phyloP scores from a whole-genome alignment of 768 basidiomycete species.

The Udeniomyces megalosporus region DNA sequence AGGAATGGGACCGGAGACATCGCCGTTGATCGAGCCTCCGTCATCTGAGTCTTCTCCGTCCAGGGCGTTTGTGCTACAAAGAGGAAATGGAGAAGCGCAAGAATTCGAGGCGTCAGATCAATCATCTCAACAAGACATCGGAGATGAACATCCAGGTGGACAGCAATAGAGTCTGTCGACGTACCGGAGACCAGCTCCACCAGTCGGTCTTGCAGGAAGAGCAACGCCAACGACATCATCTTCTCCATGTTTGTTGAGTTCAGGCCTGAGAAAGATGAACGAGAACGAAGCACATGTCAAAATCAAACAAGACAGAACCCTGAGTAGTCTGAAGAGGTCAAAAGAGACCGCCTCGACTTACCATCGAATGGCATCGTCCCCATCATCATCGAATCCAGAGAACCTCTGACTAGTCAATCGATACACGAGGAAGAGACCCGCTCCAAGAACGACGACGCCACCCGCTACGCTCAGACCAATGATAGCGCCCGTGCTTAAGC shows the following conservation, averaged over 20 bases:
- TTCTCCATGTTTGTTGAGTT: conserved; percentile 15
- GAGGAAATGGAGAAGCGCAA: not conserved
- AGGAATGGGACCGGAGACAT: not conserved
- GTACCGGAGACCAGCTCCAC: conserved; percentile 14
- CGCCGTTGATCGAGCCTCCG: not conserved
- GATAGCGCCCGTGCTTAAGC: conserved; percentile 16
- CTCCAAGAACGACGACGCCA: conserved; percentile 9
- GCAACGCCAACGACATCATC: conserved; percentile 13
- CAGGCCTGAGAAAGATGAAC: not conserved
- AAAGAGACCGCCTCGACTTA: not conserved
- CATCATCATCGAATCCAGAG: conserved; percentile 12
- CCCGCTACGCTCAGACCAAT: conserved; percentile 14
- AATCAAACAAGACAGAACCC: not conserved
- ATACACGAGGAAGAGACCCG: conserved; percentile 8
- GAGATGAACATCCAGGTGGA: too few species aligned
- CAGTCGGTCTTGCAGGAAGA: conserved; percentile 15
- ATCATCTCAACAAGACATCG: not conserved
- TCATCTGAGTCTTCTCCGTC: conserved; percentile 16
- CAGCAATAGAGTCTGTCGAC: not conserved
- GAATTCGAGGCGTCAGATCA: not conserved
- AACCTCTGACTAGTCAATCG: conserved; percentile 5
- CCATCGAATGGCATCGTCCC: conserved; percentile 12
- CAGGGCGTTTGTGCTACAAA: conserved; percentile 12
- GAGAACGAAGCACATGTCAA: too few species aligned
- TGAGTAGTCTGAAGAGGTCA: not conserved